Conservation (phyloP, 805 yeast species). For the Candida parachauliodes region DNA sequence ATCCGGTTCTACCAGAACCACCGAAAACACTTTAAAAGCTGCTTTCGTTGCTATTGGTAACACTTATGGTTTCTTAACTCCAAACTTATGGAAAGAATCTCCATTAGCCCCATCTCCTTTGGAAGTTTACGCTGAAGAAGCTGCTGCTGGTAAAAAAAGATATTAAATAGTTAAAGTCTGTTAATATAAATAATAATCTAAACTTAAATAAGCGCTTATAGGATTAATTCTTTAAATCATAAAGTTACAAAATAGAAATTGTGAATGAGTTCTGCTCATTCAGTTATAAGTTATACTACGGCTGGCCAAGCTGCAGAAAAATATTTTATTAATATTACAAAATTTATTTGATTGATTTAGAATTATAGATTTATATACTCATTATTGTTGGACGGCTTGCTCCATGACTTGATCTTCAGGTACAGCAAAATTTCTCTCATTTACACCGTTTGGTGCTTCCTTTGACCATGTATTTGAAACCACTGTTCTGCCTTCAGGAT, state of each 20-base stretch:
- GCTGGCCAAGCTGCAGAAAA: no score
- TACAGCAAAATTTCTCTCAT: constrained; percentile 71
- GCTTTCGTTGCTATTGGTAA: constrained; percentile 99
- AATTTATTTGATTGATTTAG: constrained; percentile 4
- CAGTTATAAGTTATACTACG: no score
- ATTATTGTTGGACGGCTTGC: constrained; percentile 40
- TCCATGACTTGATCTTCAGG: constrained; percentile 72
- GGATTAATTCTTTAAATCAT: no score
- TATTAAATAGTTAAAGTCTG: constrained; percentile 44
- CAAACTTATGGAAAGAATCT: constrained; percentile 93
- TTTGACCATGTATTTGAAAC: constrained; percentile 36
- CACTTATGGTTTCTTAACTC: constrained; percentile 99
- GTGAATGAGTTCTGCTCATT: no score
- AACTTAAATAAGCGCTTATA: no score
- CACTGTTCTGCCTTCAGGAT: constrained; percentile 69
- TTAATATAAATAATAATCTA: not conserved
- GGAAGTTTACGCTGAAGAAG: constrained; percentile 89
- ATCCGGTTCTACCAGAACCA: constrained; percentile 98
- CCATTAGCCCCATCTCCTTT: constrained; percentile 88
- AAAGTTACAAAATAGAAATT: no score
- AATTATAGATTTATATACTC: constrained; percentile 10
- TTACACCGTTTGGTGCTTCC: constrained; percentile 32
- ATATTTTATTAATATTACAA: not conserved
- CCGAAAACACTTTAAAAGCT: constrained; percentile 99
- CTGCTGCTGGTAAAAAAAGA: constrained; percentile 70